These are phyloP conservation scores for Talaromyces thailandensis DNA, from an alignment of 495 filamentous ascomycete genomes.

Conservation along the genomic window DNA sequence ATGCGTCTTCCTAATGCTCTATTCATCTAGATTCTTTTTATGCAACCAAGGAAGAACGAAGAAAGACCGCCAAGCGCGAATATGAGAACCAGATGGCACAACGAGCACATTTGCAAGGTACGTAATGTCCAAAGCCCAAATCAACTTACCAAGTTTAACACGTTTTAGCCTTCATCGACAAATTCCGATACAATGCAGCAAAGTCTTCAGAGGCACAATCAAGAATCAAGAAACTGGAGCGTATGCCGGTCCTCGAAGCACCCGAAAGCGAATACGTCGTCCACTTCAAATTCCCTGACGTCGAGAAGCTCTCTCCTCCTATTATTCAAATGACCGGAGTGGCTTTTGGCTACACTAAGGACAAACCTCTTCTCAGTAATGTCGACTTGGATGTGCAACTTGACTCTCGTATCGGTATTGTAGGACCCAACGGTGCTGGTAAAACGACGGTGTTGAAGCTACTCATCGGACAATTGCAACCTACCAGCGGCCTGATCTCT, in stretches of 20 bases:
- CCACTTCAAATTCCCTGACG: conserved; percentile 95
- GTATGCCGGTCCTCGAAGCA: conserved; percentile 83
- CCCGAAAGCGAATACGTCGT: conserved; percentile 94
- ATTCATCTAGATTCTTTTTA: conserved; percentile 75
- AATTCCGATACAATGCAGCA: conserved; percentile 98
- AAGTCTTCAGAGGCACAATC: conserved; percentile 98
- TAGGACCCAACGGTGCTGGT: conserved; percentile 96
- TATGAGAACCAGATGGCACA: conserved; percentile 98
- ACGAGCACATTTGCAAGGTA: conserved; percentile 73
- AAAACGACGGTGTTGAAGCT: conserved; percentile 96
- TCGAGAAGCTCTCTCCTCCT: conserved; percentile 93
- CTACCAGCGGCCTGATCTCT: conserved; percentile 74
- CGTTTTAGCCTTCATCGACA: conserved; percentile 84
- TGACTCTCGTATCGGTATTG: conserved; percentile 95
- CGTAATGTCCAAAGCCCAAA: background rate
- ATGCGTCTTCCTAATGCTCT: conserved; percentile 10
- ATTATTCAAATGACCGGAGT: conserved; percentile 97
- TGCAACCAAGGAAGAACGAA: conserved; percentile 90
- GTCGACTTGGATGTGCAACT: conserved; percentile 96
- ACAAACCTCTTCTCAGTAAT: conserved; percentile 71
- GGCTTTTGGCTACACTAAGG: conserved; percentile 78
- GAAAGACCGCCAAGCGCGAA: conserved; percentile 92
- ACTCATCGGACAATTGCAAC: conserved; percentile 74
- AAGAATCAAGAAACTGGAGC: conserved; percentile 96
- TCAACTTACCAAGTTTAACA: conserved; percentile 4